Evolutionary conservation across 169 alveolate genomes (phyloP).

Genomic region (Amoebophrya sp.): DNA sequence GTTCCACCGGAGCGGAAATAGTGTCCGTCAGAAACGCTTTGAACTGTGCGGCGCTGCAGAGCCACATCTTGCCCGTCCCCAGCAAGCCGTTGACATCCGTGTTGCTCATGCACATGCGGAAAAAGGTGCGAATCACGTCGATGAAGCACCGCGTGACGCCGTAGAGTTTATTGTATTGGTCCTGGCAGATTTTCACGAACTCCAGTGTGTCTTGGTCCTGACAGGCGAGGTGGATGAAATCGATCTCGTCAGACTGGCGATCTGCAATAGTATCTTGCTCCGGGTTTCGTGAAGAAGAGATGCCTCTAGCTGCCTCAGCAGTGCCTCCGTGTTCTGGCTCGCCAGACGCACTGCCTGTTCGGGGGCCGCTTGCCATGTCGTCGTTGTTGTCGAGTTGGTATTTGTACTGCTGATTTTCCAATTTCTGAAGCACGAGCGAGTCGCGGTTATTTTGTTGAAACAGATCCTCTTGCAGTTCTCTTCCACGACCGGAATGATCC

Average conservation of each 20-base stretch:
- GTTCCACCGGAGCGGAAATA: too few relatives aligned
- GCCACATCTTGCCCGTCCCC: conserved; percentile 16
- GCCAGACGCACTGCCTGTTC: background rate
- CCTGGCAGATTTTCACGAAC: background rate
- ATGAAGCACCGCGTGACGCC: background rate
- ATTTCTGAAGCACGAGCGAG: too few relatives aligned
- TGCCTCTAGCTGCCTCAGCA: background rate
- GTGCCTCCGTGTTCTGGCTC: background rate
- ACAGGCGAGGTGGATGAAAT: background rate
- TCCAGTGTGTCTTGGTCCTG: background rate
- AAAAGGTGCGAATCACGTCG: background rate
- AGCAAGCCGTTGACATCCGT: conserved; percentile 11
- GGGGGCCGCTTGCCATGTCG: background rate
- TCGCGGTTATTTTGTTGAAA: too few relatives aligned
- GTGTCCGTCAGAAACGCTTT: too few relatives aligned
- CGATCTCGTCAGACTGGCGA: background rate
- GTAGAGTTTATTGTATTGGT: background rate
- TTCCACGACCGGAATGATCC: too few relatives aligned
- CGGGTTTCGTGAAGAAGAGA: background rate
- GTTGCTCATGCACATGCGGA: background rate
- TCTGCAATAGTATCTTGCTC: background rate
- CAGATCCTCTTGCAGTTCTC: too few relatives aligned
- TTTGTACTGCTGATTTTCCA: too few relatives aligned
- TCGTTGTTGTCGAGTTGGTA: background rate
- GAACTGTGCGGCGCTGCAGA: background rate